These are phyloP conservation scores for Neonectria faginata DNA, from an alignment of 2,329 filamentous ascomycete species.

Conservation along the genomic window DNA sequence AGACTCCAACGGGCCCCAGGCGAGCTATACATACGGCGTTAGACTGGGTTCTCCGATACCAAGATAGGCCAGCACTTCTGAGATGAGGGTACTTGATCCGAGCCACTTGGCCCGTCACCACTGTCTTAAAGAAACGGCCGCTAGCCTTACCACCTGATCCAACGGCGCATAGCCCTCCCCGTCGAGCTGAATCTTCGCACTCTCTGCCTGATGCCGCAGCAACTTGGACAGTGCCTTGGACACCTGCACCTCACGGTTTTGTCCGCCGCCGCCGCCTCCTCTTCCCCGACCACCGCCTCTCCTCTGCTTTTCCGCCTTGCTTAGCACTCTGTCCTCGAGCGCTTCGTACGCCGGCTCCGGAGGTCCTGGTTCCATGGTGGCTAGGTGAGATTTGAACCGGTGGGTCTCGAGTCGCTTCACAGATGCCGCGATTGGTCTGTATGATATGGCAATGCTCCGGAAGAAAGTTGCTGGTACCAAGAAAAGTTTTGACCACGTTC, in stretches of 20 bases:
- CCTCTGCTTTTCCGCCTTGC: slow-evolving; percentile 38
- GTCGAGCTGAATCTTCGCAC: slow-evolving; percentile 68
- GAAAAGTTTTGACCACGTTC: neutral
- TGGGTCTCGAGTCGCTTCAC: neutral
- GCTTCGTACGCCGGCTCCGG: slow-evolving; percentile 32
- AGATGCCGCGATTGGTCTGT: neutral
- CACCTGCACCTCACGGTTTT: slow-evolving; percentile 60
- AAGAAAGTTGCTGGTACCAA: neutral
- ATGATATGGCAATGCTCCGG: neutral
- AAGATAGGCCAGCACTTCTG: neutral
- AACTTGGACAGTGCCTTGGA: slow-evolving; percentile 67
- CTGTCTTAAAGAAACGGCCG: neutral
- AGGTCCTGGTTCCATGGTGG: slow-evolving; percentile 30
- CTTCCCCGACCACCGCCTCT: slow-evolving; percentile 46
- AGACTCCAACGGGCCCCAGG: slow-evolving; percentile 70
- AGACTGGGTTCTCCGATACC: slow-evolving; percentile 7
- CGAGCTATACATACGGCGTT: slow-evolving; percentile 54
- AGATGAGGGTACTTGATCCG: neutral
- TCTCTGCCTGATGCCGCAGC: slow-evolving; percentile 67
- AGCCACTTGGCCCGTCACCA: slow-evolving; percentile 1
- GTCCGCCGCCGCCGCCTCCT: slow-evolving; percentile 47
- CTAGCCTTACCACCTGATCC: slow-evolving; percentile 66
- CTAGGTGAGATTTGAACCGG: slow-evolving; percentile 2
- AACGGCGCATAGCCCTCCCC: slow-evolving; percentile 69
- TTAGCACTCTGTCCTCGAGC: slow-evolving; percentile 40